Percentiles rank a stretch among this genome's conserved stretches.
These are phyloP conservation scores for Rubroshorea leprosula DNA, from an alignment of 345 rosid species.

Conservation along the genomic window DNA sequence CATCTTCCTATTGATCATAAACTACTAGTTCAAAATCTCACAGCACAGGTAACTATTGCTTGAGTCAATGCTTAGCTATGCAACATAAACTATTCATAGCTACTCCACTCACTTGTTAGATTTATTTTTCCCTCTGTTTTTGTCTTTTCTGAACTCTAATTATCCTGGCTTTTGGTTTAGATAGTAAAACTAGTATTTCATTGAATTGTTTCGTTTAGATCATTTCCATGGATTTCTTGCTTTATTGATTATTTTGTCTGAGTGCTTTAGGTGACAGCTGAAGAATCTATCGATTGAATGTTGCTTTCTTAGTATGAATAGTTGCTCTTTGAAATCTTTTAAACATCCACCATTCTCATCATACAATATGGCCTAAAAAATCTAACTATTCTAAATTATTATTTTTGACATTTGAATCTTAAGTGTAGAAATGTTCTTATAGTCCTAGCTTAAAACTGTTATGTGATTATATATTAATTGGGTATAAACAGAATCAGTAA, in stretches of 20 bases:
- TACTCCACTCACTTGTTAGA: too few species aligned
- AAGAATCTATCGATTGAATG: neutral
- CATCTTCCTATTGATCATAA: slow-evolving; percentile 76
- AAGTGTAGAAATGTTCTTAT: neutral
- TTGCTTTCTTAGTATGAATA: neutral
- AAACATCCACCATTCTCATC: slow-evolving; percentile 1
- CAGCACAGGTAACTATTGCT: slow-evolving; percentile 54
- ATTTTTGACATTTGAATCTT: too few species aligned
- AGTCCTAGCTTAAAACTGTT: too few species aligned
- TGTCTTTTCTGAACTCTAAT: neutral
- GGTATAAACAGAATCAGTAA: neutral
- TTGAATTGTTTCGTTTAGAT: too few species aligned
- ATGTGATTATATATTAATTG: neutral
- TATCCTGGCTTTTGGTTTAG: too few species aligned
- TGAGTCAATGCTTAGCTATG: slow-evolving; percentile 10
- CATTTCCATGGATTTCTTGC: too few species aligned
- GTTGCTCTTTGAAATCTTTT: neutral
- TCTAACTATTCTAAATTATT: neutral
- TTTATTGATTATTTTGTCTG: neutral
- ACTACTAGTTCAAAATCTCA: slow-evolving; percentile 75
- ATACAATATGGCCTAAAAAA: too few species aligned
- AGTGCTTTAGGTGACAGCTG: neutral
- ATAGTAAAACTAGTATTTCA: too few species aligned
- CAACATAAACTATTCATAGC: too few species aligned
- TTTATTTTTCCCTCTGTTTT: neutral